Conservation (phyloP, 352 stramenopile species). For the Globisporangium paddicum region DNA sequence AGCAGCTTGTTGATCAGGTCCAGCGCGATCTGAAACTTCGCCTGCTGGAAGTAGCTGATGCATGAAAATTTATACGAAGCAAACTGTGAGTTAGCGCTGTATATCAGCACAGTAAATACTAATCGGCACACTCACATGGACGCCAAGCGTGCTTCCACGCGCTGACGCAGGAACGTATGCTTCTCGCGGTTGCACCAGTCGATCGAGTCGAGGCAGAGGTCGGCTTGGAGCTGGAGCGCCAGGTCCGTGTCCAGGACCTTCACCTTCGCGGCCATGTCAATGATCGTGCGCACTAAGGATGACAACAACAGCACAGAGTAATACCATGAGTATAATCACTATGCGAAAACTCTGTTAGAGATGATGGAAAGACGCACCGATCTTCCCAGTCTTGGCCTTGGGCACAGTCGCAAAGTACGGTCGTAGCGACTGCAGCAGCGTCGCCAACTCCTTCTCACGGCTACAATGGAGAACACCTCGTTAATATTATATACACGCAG, state of each 20-base stretch:
- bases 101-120: background rate
- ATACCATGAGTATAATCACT: background rate
- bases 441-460: constrained; percentile 83
- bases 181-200: constrained; percentile 93
- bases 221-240: constrained; percentile 91
- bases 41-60: constrained; percentile 81
- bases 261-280: constrained; percentile 96
- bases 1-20: constrained; percentile 94
- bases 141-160: constrained; percentile 95
- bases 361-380: too few species aligned
- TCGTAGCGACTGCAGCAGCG: constrained; percentile 84
- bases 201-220: constrained; percentile 96
- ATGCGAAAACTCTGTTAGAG: too few species aligned
- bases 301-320: constrained; percentile 2
- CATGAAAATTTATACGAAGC: background rate
- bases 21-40: constrained; percentile 91
- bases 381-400: constrained; percentile 98
- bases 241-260: constrained; percentile 83
- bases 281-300: constrained; percentile 95
- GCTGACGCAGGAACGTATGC: constrained; percentile 97
- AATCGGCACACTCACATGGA: constrained; percentile 43
- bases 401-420: constrained; percentile 94
- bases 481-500: background rate
- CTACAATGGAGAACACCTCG: constrained; percentile 24
- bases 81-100: background rate